Evolutionary conservation across 2,329 filamentous ascomycete species (phyloP), one percentile per base, ranked within the genome.

Genomic region (Furcasterigmium sp.): DNA sequence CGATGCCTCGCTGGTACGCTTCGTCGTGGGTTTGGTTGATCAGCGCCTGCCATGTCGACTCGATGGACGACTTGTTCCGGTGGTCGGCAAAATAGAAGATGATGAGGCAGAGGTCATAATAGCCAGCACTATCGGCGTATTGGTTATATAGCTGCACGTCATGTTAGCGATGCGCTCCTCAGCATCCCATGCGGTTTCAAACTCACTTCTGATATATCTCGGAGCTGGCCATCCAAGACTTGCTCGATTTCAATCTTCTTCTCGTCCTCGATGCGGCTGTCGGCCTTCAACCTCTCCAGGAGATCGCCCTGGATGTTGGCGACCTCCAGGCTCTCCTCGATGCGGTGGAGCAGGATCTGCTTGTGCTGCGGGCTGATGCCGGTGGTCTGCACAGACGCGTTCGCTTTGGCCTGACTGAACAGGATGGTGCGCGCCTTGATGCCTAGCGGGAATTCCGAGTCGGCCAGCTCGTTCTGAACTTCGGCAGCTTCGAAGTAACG

Each of bases 231-330:
- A 60, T 95, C 83, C 29, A 96, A 77, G 25, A 78, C 74, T 36
- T 73, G 62, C 46, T 86, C 65, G 19, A 95, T 80, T 44, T 85
- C 77, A 1, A 69, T 65, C 55, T 78, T 80, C 35, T 80, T 78
- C 39, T 84, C 79, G 1, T 72, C 65, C 11, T 73, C 68, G 29
- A 96, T 76, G 35, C 93, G 80, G 2, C 70, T 60, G 51, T 98
- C 93, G 9, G 76, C 75, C 57, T 76, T 80, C 41, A 98, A 69
- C 37, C 88, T 78, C 58, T 90, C 85, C 19, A 97, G 64, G 34
- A 97, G 67, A 55, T 98, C 93, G 58, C 95, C 88, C 62, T 98
- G 93, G 42, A 98, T 93, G 56, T 93, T 91, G 13, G 91, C 91
- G 39, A 97, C 81, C 55, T 98, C 93, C 9, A 98, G 80, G 36